Conservation (phyloP, 306 rosid species). For the Pachyrhizus erosus region DNA sequence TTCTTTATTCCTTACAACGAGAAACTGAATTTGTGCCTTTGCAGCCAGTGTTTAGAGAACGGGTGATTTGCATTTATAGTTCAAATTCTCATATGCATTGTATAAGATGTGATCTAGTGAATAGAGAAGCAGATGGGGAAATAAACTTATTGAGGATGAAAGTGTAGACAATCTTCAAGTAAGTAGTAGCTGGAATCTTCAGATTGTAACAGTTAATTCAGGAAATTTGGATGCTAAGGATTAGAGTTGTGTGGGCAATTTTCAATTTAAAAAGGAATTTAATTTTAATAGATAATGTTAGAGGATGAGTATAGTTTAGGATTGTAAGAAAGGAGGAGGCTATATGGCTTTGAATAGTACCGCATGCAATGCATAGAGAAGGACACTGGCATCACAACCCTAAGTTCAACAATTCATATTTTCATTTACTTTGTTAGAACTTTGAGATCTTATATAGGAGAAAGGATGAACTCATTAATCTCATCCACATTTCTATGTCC, state of each 20-base stretch:
- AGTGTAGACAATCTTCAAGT: constrained; percentile 22
- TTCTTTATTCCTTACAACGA: constrained; percentile 11
- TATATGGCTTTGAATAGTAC: constrained; percentile 5
- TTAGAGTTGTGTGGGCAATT: constrained; percentile 13
- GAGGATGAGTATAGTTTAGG: neutral
- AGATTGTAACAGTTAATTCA: neutral
- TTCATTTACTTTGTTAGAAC: neutral
- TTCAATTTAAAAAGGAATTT: constrained; percentile 9
- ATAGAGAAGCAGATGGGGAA: neutral
- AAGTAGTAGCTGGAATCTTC: neutral
- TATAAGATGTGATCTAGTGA: neutral
- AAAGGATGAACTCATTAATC: constrained; percentile 12
- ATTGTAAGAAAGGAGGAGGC: constrained; percentile 16
- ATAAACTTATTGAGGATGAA: constrained; percentile 3
- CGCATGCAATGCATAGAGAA: neutral
- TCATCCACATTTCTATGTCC: neutral
- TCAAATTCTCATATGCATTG: constrained; percentile 13
- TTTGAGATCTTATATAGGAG: neutral
- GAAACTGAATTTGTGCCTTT: neutral
- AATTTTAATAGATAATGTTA: neutral
- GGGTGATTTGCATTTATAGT: neutral
- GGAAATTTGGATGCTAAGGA: constrained; percentile 12
- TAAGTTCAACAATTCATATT: constrained; percentile 3
- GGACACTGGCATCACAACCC: constrained; percentile 10
- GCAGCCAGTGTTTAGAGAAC: neutral